Evolutionary conservation across 2,329 filamentous ascomycete genomes (phyloP).

Genomic region (Colletotrichum sp.): DNA sequence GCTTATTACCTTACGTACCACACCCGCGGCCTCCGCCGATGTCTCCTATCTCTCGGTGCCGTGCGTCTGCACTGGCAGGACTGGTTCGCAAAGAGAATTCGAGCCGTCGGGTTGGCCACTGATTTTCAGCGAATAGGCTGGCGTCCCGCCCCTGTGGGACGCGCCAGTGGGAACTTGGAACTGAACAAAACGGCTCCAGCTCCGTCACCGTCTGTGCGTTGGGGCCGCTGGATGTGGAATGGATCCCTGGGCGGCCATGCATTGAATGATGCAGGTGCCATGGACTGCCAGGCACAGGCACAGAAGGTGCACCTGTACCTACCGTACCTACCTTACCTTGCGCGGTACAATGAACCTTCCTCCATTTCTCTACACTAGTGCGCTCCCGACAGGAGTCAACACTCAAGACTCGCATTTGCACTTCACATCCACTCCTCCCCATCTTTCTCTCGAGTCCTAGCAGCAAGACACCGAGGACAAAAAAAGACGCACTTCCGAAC

Average conservation of each 20-base stretch:
- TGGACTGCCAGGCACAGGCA: not conserved
- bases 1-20: not conserved
- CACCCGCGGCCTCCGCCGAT: not conserved
- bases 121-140: constrained; percentile 11
- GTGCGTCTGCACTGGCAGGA: not conserved
- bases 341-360: not conserved
- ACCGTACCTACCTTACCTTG: not conserved
- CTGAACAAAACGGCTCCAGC: constrained; percentile 1
- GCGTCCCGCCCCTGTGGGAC: constrained; percentile 18
- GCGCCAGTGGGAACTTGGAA: constrained; percentile 8
- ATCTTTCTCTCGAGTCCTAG: not conserved
- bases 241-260: not conserved
- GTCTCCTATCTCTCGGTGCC: not conserved
- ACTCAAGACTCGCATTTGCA: not conserved
- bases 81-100: not conserved
- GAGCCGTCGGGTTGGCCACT: not conserved
- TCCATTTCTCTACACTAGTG: not conserved
- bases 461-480: not conserved
- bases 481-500: constrained; percentile 6
- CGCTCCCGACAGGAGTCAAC: not conserved
- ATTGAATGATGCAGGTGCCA: not conserved
- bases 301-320: not conserved
- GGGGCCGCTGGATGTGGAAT: not conserved
- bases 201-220: constrained; percentile 19
- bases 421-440: not conserved